Percentiles rank a stretch among this genome's conserved stretches.
These are phyloP conservation scores for Trichoderma arundinaceum DNA, from an alignment of 2,329 filamentous ascomycete genomes.

Conservation along the genomic window DNA sequence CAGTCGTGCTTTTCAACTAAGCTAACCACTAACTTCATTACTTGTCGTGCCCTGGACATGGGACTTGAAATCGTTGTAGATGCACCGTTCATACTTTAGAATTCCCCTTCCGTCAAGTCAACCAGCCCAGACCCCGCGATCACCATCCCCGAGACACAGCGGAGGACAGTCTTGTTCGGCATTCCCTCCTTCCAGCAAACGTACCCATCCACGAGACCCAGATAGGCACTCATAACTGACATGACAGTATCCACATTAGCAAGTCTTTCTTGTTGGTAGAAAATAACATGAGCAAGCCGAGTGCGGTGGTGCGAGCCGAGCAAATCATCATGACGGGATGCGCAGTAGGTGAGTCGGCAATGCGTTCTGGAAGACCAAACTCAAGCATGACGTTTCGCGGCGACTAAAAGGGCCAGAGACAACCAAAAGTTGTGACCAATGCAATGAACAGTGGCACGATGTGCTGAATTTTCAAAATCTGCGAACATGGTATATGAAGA, in stretches of 20 bases:
- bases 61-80: not conserved
- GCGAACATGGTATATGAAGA: constrained; percentile 20
- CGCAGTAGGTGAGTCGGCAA: constrained; percentile 24
- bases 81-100: constrained; percentile 35
- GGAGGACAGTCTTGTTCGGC: constrained; percentile 30
- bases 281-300: constrained; percentile 30
- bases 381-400: constrained; percentile 32
- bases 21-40: not conserved
- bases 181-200: constrained; percentile 33
- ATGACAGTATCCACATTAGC: constrained; percentile 29
- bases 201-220: constrained; percentile 30
- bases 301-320: constrained; percentile 27
- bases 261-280: constrained; percentile 27
- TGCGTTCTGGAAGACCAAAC: constrained; percentile 29
- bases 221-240: constrained; percentile 30
- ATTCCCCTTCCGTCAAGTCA: constrained; percentile 28
- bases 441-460: constrained; percentile 27
- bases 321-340: constrained; percentile 31
- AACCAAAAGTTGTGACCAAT: constrained; percentile 31
- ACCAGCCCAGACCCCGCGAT: constrained; percentile 28
- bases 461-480: constrained; percentile 27
- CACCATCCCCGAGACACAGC: constrained; percentile 25
- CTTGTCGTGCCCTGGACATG: not conserved
- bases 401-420: constrained; percentile 32
- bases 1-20: not conserved